phyloP scores from a whole-genome alignment of 768 basidiomycete genomes.

The Sutorius australiensis region DNA sequence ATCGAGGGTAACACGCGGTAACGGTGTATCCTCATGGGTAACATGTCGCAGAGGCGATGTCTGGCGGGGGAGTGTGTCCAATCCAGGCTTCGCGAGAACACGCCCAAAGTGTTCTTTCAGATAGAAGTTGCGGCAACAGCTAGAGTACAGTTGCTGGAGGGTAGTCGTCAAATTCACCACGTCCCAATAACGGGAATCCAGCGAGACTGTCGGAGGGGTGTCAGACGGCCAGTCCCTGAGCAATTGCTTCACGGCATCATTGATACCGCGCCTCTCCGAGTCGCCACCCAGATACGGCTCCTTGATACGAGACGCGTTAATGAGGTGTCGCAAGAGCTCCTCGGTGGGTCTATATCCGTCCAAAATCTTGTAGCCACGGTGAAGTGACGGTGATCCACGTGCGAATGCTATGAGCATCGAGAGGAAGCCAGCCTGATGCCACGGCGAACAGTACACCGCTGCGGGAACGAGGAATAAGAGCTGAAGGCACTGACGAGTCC shows the following conservation, averaged over 20 bases:
- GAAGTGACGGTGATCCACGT: neutral
- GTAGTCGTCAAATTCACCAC: neutral
- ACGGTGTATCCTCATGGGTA: neutral
- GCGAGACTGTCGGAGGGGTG: neutral
- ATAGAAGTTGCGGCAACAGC: conserved; percentile 1
- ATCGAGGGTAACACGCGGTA: neutral
- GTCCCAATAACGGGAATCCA: neutral
- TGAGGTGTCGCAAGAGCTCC: neutral
- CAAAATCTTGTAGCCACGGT: conserved; percentile 4
- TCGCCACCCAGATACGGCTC: neutral
- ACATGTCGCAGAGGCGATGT: too few relatives aligned
- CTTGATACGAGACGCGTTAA: neutral
- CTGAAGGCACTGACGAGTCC: neutral
- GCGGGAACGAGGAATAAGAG: neutral
- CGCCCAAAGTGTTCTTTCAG: neutral
- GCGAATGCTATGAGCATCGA: conserved; percentile 30
- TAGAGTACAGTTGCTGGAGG: conserved; percentile 2
- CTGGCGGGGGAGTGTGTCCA: neutral
- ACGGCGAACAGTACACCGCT: conserved; percentile 21
- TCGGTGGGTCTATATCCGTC: conserved; percentile 11
- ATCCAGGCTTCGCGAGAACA: neutral
- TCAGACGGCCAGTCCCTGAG: conserved; percentile 11
- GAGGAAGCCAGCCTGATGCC: conserved; percentile 10
- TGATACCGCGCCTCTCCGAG: neutral
- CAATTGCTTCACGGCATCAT: neutral